These are phyloP conservation scores for Aspergillus tanneri DNA, from an alignment of 2,329 filamentous ascomycete genomes.

Conservation along the genomic window DNA sequence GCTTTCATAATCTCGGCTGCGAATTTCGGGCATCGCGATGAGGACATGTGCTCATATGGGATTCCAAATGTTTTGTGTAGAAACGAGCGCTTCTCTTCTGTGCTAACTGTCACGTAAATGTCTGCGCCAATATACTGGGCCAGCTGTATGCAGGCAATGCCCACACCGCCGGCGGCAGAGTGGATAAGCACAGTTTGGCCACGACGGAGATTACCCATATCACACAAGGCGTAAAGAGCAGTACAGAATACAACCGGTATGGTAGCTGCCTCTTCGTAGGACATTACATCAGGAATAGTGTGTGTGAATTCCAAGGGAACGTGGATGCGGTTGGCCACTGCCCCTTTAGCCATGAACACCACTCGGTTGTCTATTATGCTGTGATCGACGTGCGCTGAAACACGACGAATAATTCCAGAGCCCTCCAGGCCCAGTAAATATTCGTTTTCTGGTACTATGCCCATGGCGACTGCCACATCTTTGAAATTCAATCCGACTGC, in stretches of 20 bases:
- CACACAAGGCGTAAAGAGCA: conserved; percentile 8
- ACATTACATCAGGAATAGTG: conserved; percentile 5
- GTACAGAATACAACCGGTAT: conserved; percentile 14
- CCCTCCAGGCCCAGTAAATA: conserved; percentile 12
- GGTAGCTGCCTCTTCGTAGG: conserved; percentile 11
- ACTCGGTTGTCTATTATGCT: conserved; percentile 9
- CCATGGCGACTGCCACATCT: conserved; percentile 31
- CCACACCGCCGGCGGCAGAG: conserved; percentile 23
- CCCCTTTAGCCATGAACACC: background rate
- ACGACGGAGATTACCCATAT: background rate
- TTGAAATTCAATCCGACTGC: conserved; percentile 30
- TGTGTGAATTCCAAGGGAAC: background rate
- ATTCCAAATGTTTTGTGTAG: conserved; percentile 18
- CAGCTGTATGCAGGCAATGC: conserved; percentile 20
- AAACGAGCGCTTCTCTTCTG: conserved; percentile 20
- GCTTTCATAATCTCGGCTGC: conserved; percentile 14
- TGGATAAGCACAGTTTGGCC: conserved; percentile 26
- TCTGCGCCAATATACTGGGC: conserved; percentile 17
- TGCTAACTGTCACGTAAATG: conserved; percentile 25
- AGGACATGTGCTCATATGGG: conserved; percentile 25
- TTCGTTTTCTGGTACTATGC: conserved; percentile 9
- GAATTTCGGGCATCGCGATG: conserved; percentile 23
- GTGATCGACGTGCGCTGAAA: background rate
- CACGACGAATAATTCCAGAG: conserved; percentile 1
- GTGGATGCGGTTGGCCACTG: conserved; percentile 1